Conservation (phyloP, 176 grass and related monocot species). For the Oryza brachyantha region DNA sequence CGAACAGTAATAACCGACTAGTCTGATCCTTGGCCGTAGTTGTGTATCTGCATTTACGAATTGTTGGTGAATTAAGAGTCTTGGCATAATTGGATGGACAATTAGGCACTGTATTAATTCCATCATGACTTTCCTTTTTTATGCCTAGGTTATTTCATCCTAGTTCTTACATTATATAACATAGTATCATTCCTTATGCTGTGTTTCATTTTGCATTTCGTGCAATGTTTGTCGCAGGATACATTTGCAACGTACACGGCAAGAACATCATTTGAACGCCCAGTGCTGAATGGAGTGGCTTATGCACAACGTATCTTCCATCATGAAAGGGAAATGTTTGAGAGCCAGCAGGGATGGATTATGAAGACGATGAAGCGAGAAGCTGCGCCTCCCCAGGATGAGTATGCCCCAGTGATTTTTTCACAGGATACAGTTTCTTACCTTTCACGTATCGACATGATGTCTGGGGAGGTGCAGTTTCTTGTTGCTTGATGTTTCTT, state of each 20-base stretch:
- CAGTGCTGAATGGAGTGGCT: constrained; percentile 85
- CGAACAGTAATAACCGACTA: not conserved
- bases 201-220: not conserved
- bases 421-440: constrained; percentile 86
- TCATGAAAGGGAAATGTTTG: constrained; percentile 73
- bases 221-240: constrained; percentile 41
- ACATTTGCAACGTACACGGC: constrained; percentile 81
- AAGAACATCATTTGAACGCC: constrained; percentile 82
- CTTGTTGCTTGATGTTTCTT: constrained; percentile 6
- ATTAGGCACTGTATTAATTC: not conserved
- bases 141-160: not conserved
- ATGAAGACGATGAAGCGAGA: constrained; percentile 73
- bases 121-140: not conserved
- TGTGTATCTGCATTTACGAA: not conserved
- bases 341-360: constrained; percentile 83
- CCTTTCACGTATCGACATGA: constrained; percentile 86
- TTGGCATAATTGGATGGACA: not conserved
- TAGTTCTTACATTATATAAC: not conserved
- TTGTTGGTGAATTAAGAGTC: not conserved
- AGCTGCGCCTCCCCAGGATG: constrained; percentile 54
- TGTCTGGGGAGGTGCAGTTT: constrained; percentile 74
- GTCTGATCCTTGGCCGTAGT: not conserved
- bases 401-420: constrained; percentile 93
- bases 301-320: constrained; percentile 73
- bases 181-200: not conserved